phyloP scores from a whole-genome alignment of 208 protist species.

The Wallacemonas collosoma region DNA sequence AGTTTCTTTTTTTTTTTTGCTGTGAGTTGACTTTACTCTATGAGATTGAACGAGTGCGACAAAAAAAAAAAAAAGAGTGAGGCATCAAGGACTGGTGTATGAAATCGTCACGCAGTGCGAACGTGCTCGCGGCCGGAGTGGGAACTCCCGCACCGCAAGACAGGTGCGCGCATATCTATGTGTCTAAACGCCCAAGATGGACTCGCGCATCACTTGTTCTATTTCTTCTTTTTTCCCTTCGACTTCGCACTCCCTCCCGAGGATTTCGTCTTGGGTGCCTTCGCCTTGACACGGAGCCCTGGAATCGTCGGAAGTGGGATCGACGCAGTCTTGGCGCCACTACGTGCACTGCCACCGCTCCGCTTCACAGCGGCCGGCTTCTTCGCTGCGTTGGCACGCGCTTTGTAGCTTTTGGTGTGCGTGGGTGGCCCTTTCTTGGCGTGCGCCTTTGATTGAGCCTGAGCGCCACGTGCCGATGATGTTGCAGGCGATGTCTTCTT shows the following conservation, averaged over 20 bases:
- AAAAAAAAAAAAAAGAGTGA: neutral
- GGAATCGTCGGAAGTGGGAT: slow-evolving; percentile 14
- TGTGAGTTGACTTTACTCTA: slow-evolving; percentile 10
- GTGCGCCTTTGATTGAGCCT: neutral
- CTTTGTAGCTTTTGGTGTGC: neutral
- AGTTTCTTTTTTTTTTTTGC: slow-evolving; percentile 20
- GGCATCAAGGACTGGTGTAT: too few relatives aligned
- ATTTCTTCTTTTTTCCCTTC: neutral
- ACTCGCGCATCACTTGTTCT: slow-evolving; percentile 1
- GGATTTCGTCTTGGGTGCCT: neutral
- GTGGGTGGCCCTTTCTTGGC: slow-evolving; percentile 4
- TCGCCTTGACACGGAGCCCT: neutral
- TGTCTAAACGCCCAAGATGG: too few relatives aligned
- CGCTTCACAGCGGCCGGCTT: slow-evolving; percentile 13
- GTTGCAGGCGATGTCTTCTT: too few relatives aligned
- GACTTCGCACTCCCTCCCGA: too few relatives aligned
- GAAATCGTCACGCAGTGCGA: too few relatives aligned
- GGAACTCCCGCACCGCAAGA: too few relatives aligned
- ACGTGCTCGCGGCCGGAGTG: too few relatives aligned
- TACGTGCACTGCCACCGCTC: neutral
- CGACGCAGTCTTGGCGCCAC: neutral
- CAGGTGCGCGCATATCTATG: too few relatives aligned
- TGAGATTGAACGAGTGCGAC: neutral
- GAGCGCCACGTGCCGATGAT: neutral
- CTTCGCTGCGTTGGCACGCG: slow-evolving; percentile 8